These are phyloP conservation scores for Amphirosellinia nigrospora DNA, from an alignment of 495 filamentous ascomycete species.

Conservation along the genomic window DNA sequence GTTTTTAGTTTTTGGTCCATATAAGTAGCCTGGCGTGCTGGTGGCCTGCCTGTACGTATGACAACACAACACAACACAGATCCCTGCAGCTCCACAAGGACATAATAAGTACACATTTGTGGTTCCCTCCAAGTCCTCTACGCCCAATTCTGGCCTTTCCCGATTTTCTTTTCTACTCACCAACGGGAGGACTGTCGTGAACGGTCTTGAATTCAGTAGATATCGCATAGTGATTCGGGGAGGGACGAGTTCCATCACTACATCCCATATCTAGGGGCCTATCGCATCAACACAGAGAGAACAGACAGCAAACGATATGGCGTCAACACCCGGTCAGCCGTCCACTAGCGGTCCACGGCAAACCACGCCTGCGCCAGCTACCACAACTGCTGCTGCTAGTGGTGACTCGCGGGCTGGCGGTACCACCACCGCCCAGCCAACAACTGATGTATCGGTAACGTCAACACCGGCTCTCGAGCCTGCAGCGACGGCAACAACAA, in stretches of 20 bases:
- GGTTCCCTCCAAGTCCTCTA: slow-evolving; percentile 11
- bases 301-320: neutral
- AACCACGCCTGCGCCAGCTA: slow-evolving; percentile 13
- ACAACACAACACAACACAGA: slow-evolving; percentile 18
- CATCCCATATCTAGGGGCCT: neutral
- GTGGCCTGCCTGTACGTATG: neutral
- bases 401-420: neutral
- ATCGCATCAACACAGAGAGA: neutral
- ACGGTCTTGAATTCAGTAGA: neutral
- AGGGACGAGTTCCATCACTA: neutral
- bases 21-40: neutral
- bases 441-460: neutral
- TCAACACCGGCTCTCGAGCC: no score
- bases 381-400: slow-evolving; percentile 17
- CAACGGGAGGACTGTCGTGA: neutral
- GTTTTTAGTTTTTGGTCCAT: neutral
- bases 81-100: slow-evolving; percentile 17
- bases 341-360: slow-evolving; percentile 13
- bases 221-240: neutral
- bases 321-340: slow-evolving; percentile 14
- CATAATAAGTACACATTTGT: no score
- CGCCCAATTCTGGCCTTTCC: neutral
- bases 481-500: no score
- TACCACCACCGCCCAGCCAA: slow-evolving; percentile 11
- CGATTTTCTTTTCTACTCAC: neutral